Percentiles rank a stretch among this genome's conserved stretches.
Conservation (phyloP, 1,284 basidiomycete genomes). For the Ceratobasidium sp. region DNA sequence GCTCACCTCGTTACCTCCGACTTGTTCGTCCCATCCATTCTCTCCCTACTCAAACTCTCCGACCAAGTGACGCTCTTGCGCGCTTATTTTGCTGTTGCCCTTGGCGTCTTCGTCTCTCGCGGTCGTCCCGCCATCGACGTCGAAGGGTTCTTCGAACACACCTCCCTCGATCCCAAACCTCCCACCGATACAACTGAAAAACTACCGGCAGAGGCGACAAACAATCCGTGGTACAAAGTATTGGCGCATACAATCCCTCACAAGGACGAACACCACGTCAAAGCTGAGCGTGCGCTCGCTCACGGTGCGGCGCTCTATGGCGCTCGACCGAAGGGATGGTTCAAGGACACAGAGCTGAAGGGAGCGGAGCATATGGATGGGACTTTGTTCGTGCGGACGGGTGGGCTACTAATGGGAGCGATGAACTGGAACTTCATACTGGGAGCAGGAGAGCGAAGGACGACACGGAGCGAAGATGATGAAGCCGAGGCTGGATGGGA, state of each 20-base stretch:
- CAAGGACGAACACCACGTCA: slow-evolving; percentile 48
- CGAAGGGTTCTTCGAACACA: slow-evolving; percentile 32
- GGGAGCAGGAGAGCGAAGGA: neutral
- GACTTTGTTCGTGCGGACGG: slow-evolving; percentile 47
- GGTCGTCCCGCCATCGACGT: slow-evolving; percentile 45
- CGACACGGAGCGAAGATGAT: neutral
- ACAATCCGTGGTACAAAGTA: slow-evolving; percentile 46
- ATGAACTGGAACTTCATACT: neutral
- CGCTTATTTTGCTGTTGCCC: slow-evolving; percentile 34
- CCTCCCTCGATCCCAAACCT: slow-evolving; percentile 29
- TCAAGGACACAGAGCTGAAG: slow-evolving; percentile 29
- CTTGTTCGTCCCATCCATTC: slow-evolving; percentile 47
- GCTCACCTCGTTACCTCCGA: slow-evolving; percentile 46
- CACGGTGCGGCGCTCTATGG: slow-evolving; percentile 46
- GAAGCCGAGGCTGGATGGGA: slow-evolving; percentile 25
- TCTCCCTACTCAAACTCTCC: slow-evolving; percentile 19
- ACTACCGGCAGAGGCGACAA: neutral
- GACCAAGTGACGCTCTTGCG: slow-evolving; percentile 19
- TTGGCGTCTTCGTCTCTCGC: slow-evolving; percentile 41
- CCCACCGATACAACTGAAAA: neutral
- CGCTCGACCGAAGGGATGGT: slow-evolving; percentile 30
- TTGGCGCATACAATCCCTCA: slow-evolving; percentile 42
- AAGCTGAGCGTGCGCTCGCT: slow-evolving; percentile 44
- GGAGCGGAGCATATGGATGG: slow-evolving; percentile 47
- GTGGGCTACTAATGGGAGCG: slow-evolving; percentile 43